These are phyloP conservation scores for Fusarium burgessii DNA, from an alignment of 2,329 filamentous ascomycete species.

Conservation along the genomic window DNA sequence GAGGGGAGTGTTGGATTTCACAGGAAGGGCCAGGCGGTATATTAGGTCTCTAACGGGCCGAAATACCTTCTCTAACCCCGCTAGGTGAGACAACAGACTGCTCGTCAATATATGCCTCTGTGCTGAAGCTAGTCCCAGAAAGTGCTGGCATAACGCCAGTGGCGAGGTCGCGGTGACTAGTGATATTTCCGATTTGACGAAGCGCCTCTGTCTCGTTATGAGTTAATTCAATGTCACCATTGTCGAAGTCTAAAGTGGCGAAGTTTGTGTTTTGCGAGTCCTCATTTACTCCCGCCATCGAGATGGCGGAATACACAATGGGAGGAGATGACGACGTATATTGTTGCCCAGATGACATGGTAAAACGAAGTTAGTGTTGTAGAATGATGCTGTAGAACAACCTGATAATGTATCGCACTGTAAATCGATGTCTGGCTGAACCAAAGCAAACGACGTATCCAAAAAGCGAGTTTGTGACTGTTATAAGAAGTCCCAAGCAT, in stretches of 20 bases:
- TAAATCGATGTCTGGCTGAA: not conserved
- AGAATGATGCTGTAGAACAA: not conserved
- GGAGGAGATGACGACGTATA: not conserved
- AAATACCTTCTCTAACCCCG: not conserved
- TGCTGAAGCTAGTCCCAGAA: not conserved
- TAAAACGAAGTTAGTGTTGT: not conserved
- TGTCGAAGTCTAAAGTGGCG: no score
- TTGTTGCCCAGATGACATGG: not conserved
- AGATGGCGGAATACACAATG: not conserved
- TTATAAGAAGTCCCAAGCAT: not conserved
- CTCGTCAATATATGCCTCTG: not conserved
- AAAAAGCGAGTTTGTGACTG: not conserved
- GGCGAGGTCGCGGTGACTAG: no score
- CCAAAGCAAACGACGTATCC: not conserved
- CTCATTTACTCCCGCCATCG: not conserved
- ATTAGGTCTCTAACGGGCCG: slow-evolving; percentile 5
- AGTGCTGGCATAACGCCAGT: not conserved
- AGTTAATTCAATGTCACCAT: not conserved
- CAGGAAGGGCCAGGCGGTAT: no score
- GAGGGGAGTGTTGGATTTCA: no score
- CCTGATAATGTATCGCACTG: not conserved
- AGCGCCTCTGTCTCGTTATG: not conserved
- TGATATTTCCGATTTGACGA: not conserved
- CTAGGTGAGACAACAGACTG: not conserved
- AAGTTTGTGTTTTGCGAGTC: not conserved